Conservation (phyloP, 257 asterid genomes). For the Penstemon newberryi region DNA sequence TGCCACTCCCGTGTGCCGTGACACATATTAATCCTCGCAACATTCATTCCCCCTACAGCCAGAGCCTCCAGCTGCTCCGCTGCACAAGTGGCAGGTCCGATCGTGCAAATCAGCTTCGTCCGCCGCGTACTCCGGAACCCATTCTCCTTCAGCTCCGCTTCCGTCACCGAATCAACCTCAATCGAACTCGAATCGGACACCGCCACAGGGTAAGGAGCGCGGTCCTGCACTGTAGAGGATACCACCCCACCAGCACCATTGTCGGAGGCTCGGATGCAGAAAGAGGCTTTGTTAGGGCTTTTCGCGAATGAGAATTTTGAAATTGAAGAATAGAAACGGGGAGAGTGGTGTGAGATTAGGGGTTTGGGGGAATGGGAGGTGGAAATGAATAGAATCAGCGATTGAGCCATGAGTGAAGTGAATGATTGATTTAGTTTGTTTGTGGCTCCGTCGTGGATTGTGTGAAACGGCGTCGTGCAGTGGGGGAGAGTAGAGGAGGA, state of each 20-base stretch:
- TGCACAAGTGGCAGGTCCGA: constrained; percentile 81
- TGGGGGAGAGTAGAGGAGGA: background rate
- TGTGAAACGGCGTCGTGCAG: constrained; percentile 6
- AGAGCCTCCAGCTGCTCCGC: constrained; percentile 90
- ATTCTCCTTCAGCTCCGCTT: constrained; percentile 94
- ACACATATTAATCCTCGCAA: constrained; percentile 96
- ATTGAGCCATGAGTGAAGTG: constrained; percentile 40
- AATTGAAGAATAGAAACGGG: constrained; percentile 17
- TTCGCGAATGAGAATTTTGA: constrained; percentile 26
- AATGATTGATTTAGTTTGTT: background rate
- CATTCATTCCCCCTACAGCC: constrained; percentile 97
- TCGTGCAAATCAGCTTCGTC: constrained; percentile 86
- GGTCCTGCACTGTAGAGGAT: constrained; percentile 38
- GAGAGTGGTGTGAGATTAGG: constrained; percentile 32
- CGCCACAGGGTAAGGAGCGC: constrained; percentile 20
- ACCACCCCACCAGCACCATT: constrained; percentile 54
- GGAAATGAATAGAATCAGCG: constrained; percentile 43
- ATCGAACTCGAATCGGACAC: constrained; percentile 61
- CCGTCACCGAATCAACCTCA: constrained; percentile 93
- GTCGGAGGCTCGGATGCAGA: constrained; percentile 39
- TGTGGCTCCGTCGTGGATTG: constrained; percentile 30
- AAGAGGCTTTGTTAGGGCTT: constrained; percentile 24
- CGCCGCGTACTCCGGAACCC: constrained; percentile 96
- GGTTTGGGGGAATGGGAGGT: constrained; percentile 45
- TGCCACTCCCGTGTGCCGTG: constrained; percentile 99